These are phyloP conservation scores for Micractinium conductrix DNA, from an alignment of 139 green algal genomes.

Conservation along the genomic window DNA sequence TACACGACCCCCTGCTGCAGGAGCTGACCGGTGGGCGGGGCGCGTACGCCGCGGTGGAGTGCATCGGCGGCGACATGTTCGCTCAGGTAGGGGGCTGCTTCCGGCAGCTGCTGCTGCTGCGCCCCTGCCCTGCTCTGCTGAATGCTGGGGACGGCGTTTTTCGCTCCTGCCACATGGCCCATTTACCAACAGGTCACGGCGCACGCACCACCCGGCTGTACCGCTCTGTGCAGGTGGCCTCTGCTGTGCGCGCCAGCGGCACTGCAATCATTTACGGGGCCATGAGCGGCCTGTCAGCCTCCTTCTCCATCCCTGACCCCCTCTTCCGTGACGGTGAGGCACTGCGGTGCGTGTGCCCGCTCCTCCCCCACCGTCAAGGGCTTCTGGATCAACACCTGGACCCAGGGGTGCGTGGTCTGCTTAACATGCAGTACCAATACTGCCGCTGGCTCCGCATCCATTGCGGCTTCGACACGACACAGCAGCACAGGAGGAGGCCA, in stretches of 20 bases:
- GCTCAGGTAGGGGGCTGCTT: neutral
- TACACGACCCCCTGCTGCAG: too few species aligned
- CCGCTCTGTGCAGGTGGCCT: neutral
- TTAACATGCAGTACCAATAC: too few species aligned
- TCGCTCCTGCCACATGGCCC: too few species aligned
- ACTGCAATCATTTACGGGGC: conserved; percentile 38
- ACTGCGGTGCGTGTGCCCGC: too few species aligned
- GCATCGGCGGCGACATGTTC: conserved; percentile 49
- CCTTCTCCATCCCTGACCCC: conserved; percentile 23
- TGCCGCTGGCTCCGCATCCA: neutral
- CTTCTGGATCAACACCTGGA: conserved; percentile 37
- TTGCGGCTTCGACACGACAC: neutral
- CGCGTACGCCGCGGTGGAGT: conserved; percentile 48
- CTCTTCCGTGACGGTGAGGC: conserved; percentile 38
- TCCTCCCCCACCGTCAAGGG: too few species aligned
- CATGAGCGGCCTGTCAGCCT: neutral
- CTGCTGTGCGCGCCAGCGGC: conserved; percentile 8
- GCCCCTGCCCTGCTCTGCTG: neutral
- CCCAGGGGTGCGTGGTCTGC: neutral
- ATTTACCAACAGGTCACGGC: too few species aligned
- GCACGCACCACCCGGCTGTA: neutral
- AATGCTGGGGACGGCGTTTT: too few species aligned
- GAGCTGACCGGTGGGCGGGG: neutral
- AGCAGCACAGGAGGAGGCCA: neutral
- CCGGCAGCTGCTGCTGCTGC: neutral